Evolutionary conservation across 2,329 filamentous ascomycete species (phyloP), one percentile per base, ranked within the genome.

Genomic region (Leptographium radiaticola): DNA sequence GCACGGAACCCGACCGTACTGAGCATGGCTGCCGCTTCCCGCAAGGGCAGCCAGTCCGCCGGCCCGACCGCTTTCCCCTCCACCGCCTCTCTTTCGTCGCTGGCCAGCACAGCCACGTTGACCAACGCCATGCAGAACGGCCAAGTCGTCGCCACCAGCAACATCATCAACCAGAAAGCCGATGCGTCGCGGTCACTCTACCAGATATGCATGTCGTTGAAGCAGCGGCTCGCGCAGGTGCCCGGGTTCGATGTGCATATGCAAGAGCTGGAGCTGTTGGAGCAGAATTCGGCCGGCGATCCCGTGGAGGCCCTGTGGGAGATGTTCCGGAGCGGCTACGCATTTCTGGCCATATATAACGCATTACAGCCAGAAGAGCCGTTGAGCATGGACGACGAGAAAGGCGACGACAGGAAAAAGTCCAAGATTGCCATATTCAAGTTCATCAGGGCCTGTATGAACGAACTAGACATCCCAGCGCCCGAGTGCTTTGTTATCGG

Each of bases 131-230:
- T 63, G 11, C 71, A 75, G 48, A 79, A 75, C 56, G 81, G 81
- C 47, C 80, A 80, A 56, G 79, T 90, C 57, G 73, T 88, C 63
- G 86, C 89, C 57, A 89, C 86, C 56, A 80, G 87, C 67, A 96
- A 95, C 69, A 95, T 98, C 67, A 95, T 98, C 75, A 98, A 98
- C 71, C 87, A 91, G 69, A 87, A 88, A 67, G 93, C 90, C 66
- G 90, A 95, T 67, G 90, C 93, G 60, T 88, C 87, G 54, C 80
- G 85, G 56, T 96, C 90, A 12, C 80, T 98, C 30, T 98, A 95
- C 69, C 91, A 97, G 69, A 95, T 95, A 68, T 97, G 93, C 67
- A 79, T 95, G 60, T 83, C 84, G 53, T 75, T 97, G 57, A 88
- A 87, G 66, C 83, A 85, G 70, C 83, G 93, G 58, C 74, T 98